Conservation (phyloP, 768 basidiomycete species). For the Boletellus ananas region DNA sequence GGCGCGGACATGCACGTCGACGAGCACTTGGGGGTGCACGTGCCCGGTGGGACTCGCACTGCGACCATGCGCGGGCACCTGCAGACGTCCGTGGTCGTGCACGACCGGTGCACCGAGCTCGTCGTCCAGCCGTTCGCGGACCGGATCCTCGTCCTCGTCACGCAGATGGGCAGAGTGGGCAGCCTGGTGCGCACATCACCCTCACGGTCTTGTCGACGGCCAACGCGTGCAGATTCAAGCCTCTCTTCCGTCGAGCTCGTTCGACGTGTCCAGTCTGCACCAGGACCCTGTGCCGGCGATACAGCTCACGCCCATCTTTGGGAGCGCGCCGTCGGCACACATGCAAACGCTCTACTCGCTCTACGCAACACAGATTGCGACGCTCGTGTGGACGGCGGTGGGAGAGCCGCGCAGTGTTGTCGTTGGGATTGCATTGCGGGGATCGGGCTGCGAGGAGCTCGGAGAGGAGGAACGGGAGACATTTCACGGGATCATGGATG, state of each 20-base stretch:
- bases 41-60: neutral
- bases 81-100: constrained; percentile 49
- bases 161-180: constrained; percentile 89
- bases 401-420: constrained; percentile 58
- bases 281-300: constrained; percentile 52
- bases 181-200: constrained; percentile 53
- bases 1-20: constrained; percentile 26
- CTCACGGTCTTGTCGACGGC: neutral
- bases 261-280: constrained; percentile 32
- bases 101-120: constrained; percentile 65
- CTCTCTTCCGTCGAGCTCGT: constrained; percentile 63
- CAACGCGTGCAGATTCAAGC: constrained; percentile 64
- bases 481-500: constrained; percentile 50
- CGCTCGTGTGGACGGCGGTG: constrained; percentile 66
- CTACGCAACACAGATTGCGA: constrained; percentile 85
- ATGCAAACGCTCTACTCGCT: constrained; percentile 70
- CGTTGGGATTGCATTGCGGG: constrained; percentile 68
- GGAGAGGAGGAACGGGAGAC: constrained; percentile 40
- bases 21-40: neutral
- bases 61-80: constrained; percentile 24
- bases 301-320: constrained; percentile 74
- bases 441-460: constrained; percentile 27
- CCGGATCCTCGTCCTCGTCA: constrained; percentile 79
- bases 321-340: constrained; percentile 65
- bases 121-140: constrained; percentile 78